Percentiles rank a stretch among this genome's conserved stretches.
Evolutionary conservation across 2,329 filamentous ascomycete genomes (phyloP).

Genomic region (Lachnellula arida): DNA sequence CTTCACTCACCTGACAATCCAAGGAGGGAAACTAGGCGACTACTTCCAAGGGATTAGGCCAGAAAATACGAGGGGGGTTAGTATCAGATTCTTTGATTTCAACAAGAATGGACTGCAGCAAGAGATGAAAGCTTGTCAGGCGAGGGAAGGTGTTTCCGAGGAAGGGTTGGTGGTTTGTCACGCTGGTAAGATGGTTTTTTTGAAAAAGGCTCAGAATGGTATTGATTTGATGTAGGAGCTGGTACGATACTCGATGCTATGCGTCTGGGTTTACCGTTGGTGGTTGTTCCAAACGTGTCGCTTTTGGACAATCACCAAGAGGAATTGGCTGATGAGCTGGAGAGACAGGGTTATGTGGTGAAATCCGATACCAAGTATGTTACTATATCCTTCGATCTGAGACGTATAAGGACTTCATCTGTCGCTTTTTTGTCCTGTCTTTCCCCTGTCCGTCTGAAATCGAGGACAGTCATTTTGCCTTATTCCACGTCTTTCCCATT

Average conservation of each 20-base stretch:
- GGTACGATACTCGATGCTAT: constrained; percentile 85
- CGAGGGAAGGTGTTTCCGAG: constrained; percentile 41
- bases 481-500: background rate
- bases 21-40: constrained; percentile 69
- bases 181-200: constrained; percentile 57
- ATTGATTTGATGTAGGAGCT: constrained; percentile 56
- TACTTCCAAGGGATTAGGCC: constrained; percentile 40
- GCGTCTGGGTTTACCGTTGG: constrained; percentile 66
- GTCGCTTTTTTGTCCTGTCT: background rate
- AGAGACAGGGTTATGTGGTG: constrained; percentile 69
- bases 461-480: background rate
- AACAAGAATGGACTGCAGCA: constrained; percentile 51
- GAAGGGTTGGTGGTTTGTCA: constrained; percentile 82
- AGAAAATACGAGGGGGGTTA: constrained; percentile 35
- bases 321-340: constrained; percentile 75
- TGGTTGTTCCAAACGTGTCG: constrained; percentile 81
- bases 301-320: constrained; percentile 88
- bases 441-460: background rate
- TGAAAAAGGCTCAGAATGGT: background rate
- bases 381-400: background rate
- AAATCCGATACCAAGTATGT: constrained; percentile 23
- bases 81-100: constrained; percentile 62
- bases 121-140: constrained; percentile 43
- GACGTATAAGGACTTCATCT: background rate
- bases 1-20: constrained; percentile 71